Evolutionary conservation across 345 rosid species (phyloP), one percentile per base, ranked within the genome.

Genomic region (Erysimum cheiranthoides): DNA sequence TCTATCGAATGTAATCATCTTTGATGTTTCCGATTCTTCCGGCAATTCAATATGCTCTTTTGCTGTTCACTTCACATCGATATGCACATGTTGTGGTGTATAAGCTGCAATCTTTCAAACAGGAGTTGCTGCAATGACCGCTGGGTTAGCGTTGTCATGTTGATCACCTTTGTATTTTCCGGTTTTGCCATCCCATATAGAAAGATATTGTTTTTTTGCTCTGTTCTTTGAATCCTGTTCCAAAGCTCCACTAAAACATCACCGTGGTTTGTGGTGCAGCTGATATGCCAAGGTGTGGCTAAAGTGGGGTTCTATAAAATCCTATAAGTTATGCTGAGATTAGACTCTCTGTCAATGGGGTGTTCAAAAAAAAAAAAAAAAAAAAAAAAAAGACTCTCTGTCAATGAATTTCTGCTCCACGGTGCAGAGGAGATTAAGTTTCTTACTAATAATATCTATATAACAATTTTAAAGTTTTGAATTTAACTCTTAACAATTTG

Each of bases 351-450:
- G n/a, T n/a, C n/a, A n/a, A n/a, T n/a, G n/a, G n/a, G n/a, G n/a
- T n/a, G n/a, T n/a, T n/a, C n/a, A n/a, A n/a, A n/a, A n/a, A n/a
- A n/a, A n/a, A n/a, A n/a, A n/a, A n/a, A n/a, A n/a, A n/a, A n/a
- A n/a, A n/a, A n/a, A n/a, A n/a, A n/a, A n/a, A n/a, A n/a, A n/a
- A n/a, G n/a, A n/a, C n/a, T n/a, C n/a, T n/a, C n/a, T 1, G 79
- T 81, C 10, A 93, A 90, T 42, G 95, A 93, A 56, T 89, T 93
- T 72, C 89, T 31, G 88, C 96, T 69, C 89, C 93, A 5, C 62
- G 98, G 17, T 88, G 96, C 83, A 85, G 25, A 21, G 25, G 25
- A 21, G 25, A 21, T 21, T 21, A 21, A 21, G 25, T 21, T 21
- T 21, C 25, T 21, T 21, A 21, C 25, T 21, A 21, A 21, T 21